These are phyloP conservation scores for Rhodotorula graminis DNA, from an alignment of 768 basidiomycete species.

Conservation along the genomic window DNA sequence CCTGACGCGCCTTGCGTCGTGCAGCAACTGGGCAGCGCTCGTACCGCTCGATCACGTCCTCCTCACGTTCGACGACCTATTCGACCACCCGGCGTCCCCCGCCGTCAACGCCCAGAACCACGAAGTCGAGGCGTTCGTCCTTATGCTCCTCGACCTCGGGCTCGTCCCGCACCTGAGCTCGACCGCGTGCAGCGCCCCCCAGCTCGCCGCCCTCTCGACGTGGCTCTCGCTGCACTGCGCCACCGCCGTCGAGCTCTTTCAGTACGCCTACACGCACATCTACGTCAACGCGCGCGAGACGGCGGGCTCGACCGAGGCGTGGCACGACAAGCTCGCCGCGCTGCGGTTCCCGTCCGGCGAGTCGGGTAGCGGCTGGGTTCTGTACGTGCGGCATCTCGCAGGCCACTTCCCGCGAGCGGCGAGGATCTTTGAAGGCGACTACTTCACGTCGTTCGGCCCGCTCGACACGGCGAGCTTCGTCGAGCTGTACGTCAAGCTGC, in stretches of 20 bases:
- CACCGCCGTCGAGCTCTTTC: background rate
- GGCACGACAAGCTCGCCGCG: too few species aligned
- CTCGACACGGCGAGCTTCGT: background rate
- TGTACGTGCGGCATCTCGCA: too few species aligned
- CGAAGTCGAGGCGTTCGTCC: background rate
- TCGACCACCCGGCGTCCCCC: background rate
- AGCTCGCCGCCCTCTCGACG: background rate
- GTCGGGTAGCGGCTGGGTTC: too few species aligned
- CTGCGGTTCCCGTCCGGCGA: background rate
- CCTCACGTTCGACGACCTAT: background rate
- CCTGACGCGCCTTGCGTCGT: too few species aligned
- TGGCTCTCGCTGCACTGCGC: background rate
- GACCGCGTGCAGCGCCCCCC: too few species aligned
- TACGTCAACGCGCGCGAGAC: background rate
- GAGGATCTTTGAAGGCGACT: too few species aligned
- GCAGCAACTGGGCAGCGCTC: background rate
- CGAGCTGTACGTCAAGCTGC: background rate
- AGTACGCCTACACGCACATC: background rate
- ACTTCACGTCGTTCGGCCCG: too few species aligned
- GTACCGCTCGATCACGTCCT: background rate
- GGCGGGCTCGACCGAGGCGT: too few species aligned
- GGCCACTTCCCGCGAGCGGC: too few species aligned
- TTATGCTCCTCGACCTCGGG: background rate
- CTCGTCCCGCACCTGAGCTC: background rate
- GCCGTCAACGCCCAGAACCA: too few species aligned